Conservation (phyloP, 2,329 filamentous ascomycete species). For the Zymoseptoria passerinii region DNA sequence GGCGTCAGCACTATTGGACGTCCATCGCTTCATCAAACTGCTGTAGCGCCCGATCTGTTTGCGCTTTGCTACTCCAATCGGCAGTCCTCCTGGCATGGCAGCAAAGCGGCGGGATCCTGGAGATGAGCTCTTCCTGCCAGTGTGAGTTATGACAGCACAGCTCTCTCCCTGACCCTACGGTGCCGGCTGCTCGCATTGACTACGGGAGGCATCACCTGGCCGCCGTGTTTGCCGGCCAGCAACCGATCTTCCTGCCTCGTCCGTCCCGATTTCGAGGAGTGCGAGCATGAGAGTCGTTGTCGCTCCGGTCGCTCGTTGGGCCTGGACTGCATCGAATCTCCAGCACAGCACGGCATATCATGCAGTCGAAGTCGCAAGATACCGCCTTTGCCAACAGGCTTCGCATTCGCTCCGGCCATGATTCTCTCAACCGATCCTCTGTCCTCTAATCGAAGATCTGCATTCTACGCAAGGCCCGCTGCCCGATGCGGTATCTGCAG, state of each 20-base stretch:
- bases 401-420: background rate
- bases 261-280: background rate
- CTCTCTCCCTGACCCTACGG: background rate
- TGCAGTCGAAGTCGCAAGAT: background rate
- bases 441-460: background rate
- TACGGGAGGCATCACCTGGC: background rate
- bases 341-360: background rate
- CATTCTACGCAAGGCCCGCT: background rate
- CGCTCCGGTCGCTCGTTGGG: background rate
- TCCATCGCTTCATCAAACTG: background rate
- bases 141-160: background rate
- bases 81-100: background rate
- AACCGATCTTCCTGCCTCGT: background rate
- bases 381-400: background rate
- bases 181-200: background rate
- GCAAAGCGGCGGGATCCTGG: background rate
- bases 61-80: background rate
- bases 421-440: background rate
- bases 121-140: background rate
- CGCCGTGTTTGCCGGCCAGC: background rate
- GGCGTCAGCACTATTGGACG: background rate
- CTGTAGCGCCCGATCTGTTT: too few species aligned
- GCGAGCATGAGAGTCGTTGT: background rate
- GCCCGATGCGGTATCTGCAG: background rate
- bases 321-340: background rate